These are phyloP conservation scores for Plasmodium berghei DNA, from an alignment of 169 alveolate species.

Conservation along the genomic window DNA sequence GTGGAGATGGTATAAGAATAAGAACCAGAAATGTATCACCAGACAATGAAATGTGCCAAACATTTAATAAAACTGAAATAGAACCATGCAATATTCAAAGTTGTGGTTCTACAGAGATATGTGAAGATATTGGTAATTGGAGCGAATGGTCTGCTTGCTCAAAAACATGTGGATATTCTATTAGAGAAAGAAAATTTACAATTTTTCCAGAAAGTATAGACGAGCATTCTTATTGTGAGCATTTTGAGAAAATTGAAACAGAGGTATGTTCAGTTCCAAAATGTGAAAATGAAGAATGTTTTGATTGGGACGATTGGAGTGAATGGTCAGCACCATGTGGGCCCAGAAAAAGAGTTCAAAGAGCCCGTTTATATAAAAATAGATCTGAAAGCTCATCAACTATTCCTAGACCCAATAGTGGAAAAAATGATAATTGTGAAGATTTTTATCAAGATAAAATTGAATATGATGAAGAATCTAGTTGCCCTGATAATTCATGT, in stretches of 20 bases:
- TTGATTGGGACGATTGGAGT: slow-evolving; percentile 68
- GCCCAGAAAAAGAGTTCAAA: slow-evolving; percentile 68
- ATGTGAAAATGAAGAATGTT: slow-evolving; percentile 67
- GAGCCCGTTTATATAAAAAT: slow-evolving; percentile 6
- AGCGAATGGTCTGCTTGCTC: slow-evolving; percentile 68
- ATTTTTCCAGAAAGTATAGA: slow-evolving; percentile 42
- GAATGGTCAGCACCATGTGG: slow-evolving; percentile 73
- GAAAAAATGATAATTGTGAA: slow-evolving; percentile 19
- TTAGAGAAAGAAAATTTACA: slow-evolving; percentile 29
- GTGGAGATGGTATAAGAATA: slow-evolving; percentile 62
- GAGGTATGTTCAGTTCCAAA: slow-evolving; percentile 65
- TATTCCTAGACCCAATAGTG: background rate
- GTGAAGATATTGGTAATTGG: slow-evolving; percentile 73
- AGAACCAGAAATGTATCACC: slow-evolving; percentile 14
- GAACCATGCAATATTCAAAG: slow-evolving; percentile 66
- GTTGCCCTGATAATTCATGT: slow-evolving; percentile 37
- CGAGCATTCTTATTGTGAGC: slow-evolving; percentile 22
- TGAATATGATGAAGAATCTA: slow-evolving; percentile 44
- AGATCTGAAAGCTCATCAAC: background rate
- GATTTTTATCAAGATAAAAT: slow-evolving; percentile 28
- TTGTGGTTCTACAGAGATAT: slow-evolving; percentile 33
- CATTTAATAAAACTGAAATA: slow-evolving; percentile 50
- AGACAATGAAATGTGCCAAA: slow-evolving; percentile 27
- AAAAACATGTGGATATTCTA: slow-evolving; percentile 72
- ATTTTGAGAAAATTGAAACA: slow-evolving; percentile 26